Conservation (phyloP, 257 asterid species). For the Lycium ferocissimum region DNA sequence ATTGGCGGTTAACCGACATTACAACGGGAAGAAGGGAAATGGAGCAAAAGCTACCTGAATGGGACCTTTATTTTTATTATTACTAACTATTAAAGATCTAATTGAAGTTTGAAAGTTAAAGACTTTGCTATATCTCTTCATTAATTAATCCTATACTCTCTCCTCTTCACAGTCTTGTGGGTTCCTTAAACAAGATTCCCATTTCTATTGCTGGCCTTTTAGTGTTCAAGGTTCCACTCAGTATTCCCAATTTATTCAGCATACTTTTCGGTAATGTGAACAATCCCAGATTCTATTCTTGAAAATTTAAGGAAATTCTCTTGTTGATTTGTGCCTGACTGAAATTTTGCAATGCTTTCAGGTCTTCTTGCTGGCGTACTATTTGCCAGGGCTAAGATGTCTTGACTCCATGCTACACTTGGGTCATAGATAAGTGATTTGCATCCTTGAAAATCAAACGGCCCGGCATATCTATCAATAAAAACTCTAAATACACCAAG, state of each 20-base stretch:
- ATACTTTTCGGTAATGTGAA: constrained; percentile 50
- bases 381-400: constrained; percentile 59
- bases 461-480: neutral
- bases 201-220: constrained; percentile 53
- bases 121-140: neutral
- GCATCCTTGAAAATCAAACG: neutral
- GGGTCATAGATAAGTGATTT: neutral
- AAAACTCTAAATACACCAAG: neutral
- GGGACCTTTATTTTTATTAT: neutral
- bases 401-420: constrained; percentile 25
- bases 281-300: neutral
- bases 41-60: neutral
- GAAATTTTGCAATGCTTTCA: constrained; percentile 21
- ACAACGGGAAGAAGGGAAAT: neutral
- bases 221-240: constrained; percentile 54
- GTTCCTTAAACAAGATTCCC: constrained; percentile 61
- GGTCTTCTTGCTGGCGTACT: constrained; percentile 59
- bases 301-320: neutral
- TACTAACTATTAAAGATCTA: neutral
- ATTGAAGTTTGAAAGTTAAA: neutral
- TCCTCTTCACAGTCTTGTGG: constrained; percentile 49
- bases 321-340: neutral
- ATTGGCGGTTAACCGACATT: neutral
- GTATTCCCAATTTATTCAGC: constrained; percentile 53
- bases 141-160: constrained; percentile 8